Evolutionary conservation across 192 early-diverging fungal species (phyloP).

Genomic region (Borealophlyctis nickersoniae): DNA sequence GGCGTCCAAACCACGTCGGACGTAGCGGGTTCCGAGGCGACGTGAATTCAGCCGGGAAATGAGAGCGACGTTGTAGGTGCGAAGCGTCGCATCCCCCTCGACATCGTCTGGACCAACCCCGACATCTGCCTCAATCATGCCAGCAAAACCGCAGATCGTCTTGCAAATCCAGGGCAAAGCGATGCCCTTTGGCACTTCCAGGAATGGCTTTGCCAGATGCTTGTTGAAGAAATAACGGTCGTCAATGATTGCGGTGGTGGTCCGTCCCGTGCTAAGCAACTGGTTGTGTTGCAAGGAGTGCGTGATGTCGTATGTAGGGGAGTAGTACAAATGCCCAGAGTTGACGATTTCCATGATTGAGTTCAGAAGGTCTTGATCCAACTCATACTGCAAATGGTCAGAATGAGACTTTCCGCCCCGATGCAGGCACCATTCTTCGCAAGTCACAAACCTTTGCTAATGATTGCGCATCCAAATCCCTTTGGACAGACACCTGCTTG

Average conservation of each 20-base stretch:
- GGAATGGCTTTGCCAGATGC: constrained; percentile 31
- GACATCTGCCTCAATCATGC: constrained; percentile 41
- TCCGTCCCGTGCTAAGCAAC: constrained; percentile 18
- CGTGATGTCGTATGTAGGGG: constrained; percentile 50
- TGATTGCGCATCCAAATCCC: constrained; percentile 10
- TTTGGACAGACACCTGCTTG: neutral
- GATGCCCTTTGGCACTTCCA: constrained; percentile 20
- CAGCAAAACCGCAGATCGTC: constrained; percentile 48
- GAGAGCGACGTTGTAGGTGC: constrained; percentile 42
- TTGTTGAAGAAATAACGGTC: constrained; percentile 56
- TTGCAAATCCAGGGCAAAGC: constrained; percentile 42
- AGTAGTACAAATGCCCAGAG: constrained; percentile 51
- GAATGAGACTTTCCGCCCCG: neutral
- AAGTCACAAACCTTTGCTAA: neutral
- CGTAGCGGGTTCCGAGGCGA: constrained; percentile 51
- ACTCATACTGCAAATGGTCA: constrained; percentile 27
- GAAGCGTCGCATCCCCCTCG: neutral
- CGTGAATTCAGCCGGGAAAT: constrained; percentile 45
- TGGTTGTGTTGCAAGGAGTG: constrained; percentile 56
- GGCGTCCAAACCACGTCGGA: constrained; percentile 48
- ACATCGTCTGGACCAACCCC: neutral
- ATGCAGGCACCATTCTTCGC: neutral
- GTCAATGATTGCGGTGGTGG: constrained; percentile 38
- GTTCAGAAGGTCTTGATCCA: constrained; percentile 43
- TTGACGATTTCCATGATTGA: constrained; percentile 37